Conservation (phyloP, 352 stramenopile genomes). For the Pythium sp. region DNA sequence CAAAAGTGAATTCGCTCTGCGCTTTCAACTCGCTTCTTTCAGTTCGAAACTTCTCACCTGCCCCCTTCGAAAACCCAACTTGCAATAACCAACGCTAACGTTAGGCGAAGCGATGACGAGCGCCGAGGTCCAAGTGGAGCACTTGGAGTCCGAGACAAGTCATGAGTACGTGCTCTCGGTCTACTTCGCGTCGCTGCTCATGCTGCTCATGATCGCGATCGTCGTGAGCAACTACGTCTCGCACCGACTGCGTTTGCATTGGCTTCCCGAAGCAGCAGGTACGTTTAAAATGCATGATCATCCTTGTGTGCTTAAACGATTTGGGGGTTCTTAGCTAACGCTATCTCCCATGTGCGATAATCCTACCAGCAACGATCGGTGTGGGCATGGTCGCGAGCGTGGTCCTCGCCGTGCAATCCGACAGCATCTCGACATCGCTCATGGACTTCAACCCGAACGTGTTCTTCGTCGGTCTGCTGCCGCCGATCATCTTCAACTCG, state of each 20-base stretch:
- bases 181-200: conserved; percentile 72
- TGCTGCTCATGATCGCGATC: conserved; percentile 74
- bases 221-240: conserved; percentile 77
- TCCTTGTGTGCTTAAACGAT: background rate
- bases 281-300: background rate
- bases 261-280: conserved; percentile 66
- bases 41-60: background rate
- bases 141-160: conserved; percentile 49
- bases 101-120: conserved; percentile 16
- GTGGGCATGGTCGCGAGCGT: conserved; percentile 58
- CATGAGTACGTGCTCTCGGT: conserved; percentile 77
- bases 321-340: background rate
- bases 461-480: conserved; percentile 92
- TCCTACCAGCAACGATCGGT: conserved; percentile 45
- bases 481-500: conserved; percentile 95
- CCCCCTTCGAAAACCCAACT: background rate
- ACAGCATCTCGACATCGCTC: conserved; percentile 64
- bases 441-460: conserved; percentile 90
- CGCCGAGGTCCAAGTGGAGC: conserved; percentile 33
- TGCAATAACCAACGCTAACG: too few species aligned
- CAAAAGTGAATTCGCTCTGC: background rate
- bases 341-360: background rate
- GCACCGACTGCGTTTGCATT: conserved; percentile 75
- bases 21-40: background rate
- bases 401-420: conserved; percentile 59